These are phyloP conservation scores for Symmetrospora coprosmae DNA, from an alignment of 768 basidiomycete genomes.

Conservation along the genomic window DNA sequence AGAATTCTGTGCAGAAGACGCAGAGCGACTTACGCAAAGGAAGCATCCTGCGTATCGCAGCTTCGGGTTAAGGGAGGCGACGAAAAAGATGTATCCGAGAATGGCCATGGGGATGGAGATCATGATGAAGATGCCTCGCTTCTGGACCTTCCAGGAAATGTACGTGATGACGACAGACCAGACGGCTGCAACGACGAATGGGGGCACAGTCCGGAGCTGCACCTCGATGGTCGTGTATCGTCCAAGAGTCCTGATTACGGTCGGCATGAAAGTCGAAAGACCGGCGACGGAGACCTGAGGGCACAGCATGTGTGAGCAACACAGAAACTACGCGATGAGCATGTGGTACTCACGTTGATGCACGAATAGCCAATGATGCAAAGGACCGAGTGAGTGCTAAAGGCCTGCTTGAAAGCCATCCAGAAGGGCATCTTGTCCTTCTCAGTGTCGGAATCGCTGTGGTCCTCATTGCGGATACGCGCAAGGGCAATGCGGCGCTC, in stretches of 20 bases:
- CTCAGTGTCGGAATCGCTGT: neutral
- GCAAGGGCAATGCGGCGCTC: conserved; percentile 15
- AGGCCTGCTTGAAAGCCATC: neutral
- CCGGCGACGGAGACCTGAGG: conserved; percentile 59
- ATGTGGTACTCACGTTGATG: neutral
- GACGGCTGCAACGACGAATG: conserved; percentile 59
- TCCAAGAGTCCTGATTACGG: conserved; percentile 53
- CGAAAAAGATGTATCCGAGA: conserved; percentile 25
- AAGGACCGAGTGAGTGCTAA: neutral
- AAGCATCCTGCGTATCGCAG: conserved; percentile 26
- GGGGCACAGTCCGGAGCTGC: conserved; percentile 64
- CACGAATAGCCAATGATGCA: conserved; percentile 15
- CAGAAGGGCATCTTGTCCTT: conserved; percentile 2
- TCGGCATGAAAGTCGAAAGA: conserved; percentile 68
- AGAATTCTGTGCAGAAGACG: too few relatives aligned
- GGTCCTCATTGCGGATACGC: neutral
- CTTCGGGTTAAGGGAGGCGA: conserved; percentile 2
- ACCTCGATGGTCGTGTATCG: conserved; percentile 47
- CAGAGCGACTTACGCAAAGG: too few relatives aligned
- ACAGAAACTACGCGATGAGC: too few relatives aligned
- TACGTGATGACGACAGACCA: conserved; percentile 50
- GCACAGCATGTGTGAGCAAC: neutral
- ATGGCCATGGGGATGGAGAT: conserved; percentile 18
- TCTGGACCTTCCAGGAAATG: conserved; percentile 53
- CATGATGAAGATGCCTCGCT: conserved; percentile 41